A percentile compares a stretch with the other conserved stretches of the same genome.
These are phyloP conservation scores for Trypanosomatidae sp. DNA, from an alignment of 208 protist genomes.

Conservation along the genomic window DNA sequence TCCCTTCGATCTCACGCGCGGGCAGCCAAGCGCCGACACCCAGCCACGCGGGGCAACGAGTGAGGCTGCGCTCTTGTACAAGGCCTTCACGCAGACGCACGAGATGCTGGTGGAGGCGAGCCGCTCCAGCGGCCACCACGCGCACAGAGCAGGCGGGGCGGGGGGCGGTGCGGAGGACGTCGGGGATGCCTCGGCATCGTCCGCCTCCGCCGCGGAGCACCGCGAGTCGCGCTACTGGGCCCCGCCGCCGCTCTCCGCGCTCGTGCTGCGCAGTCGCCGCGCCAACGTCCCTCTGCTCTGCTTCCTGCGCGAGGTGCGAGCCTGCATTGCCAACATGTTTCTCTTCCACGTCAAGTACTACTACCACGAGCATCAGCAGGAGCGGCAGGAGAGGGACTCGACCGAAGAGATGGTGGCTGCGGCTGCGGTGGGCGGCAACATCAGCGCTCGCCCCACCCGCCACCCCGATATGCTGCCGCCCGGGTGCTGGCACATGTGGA, in stretches of 20 bases:
- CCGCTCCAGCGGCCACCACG: slow-evolving; percentile 15
- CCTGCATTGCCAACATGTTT: slow-evolving; percentile 27
- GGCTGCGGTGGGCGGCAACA: no score
- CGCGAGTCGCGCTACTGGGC: slow-evolving; percentile 17
- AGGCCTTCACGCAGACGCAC: slow-evolving; percentile 28
- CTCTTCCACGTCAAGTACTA: slow-evolving; percentile 29
- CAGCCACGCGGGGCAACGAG: no score
- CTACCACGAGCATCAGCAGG: slow-evolving; percentile 14
- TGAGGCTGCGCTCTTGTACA: no score
- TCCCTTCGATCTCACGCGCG: no score
- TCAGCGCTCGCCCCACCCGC: background rate
- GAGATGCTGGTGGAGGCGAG: slow-evolving; percentile 33
- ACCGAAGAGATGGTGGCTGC: slow-evolving; percentile 2
- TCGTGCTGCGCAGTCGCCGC: slow-evolving; percentile 35
- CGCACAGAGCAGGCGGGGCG: no score
- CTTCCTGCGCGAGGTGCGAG: slow-evolving; percentile 66
- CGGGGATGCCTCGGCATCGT: no score
- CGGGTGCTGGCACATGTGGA: slow-evolving; percentile 18
- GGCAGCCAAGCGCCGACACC: no score
- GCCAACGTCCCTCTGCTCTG: slow-evolving; percentile 77
- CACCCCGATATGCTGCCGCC: slow-evolving; percentile 11
- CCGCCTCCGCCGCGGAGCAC: no score
- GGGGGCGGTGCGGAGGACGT: no score
- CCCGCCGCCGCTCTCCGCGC: slow-evolving; percentile 20
- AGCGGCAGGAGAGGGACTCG: background rate